Percentiles rank a stretch among this genome's conserved stretches.
phyloP scores from a whole-genome alignment of 345 rosid species.

The Eucalyptus curtisii region DNA sequence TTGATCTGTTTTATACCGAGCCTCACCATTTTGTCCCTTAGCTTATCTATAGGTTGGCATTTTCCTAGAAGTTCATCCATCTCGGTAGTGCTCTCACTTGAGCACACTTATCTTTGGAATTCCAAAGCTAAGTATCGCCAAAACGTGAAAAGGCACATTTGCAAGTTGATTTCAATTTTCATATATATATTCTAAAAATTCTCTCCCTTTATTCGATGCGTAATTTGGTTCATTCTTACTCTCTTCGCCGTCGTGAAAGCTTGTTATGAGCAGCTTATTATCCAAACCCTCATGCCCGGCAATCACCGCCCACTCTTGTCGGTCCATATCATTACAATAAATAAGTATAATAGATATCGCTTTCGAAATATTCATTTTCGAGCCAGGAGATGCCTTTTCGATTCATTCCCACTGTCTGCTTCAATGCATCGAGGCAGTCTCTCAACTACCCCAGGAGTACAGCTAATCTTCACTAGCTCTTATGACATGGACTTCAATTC shows the following conservation, averaged over 20 bases:
- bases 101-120: neutral
- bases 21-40: neutral
- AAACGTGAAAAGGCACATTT: neutral
- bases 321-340: neutral
- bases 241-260: rapidly evolving
- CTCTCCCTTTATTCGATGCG: neutral
- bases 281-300: neutral
- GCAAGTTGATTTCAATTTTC: neutral
- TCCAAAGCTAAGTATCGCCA: neutral
- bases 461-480: neutral
- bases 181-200: neutral
- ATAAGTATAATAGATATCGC: neutral
- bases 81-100: rapidly evolving
- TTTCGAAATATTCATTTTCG: neutral
- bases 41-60: neutral
- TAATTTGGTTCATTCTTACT: neutral
- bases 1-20: rapidly evolving
- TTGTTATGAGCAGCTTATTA: neutral
- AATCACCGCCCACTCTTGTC: neutral
- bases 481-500: neutral
- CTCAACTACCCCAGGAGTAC: neutral
- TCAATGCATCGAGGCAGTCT: neutral
- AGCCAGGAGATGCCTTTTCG: neutral
- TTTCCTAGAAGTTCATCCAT: neutral
- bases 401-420: neutral